Base-by-base conservation (phyloP, 192 early-diverging fungal species). In the Coemansia reversa region DNA sequence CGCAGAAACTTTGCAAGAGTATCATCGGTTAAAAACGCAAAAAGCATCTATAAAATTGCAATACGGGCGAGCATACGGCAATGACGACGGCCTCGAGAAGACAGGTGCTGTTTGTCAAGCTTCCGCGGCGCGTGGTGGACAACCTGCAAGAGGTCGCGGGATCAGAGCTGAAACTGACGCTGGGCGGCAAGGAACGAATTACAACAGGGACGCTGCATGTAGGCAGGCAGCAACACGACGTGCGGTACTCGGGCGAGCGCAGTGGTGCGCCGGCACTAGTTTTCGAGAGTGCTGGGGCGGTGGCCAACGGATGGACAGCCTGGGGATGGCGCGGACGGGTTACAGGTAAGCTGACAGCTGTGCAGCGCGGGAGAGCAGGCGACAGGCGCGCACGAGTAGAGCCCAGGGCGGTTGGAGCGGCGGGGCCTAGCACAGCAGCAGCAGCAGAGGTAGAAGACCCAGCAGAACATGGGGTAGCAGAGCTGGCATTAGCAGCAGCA, bases 141-240 rank as follows among this genome's bases (percentile, higher is more conserved):
- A 62, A 27, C 33, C 63, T 80, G 50, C 62, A 71, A 48, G 65
- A 25, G 5, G 23, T 57, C 12, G 32, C 72, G 24, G 54, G 68
- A 6, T 45, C 51, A 14, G 62, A 63, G 23, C 53, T 65, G 24
- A 63, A 65, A 50, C 61, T 80, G 32, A 29, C 61, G 18, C 53
- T 80, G 22, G 78, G 78, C 51, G 78, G 78, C 25, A 75, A 75
- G 47, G 78, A 80, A 59, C 51, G 71, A 25, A 69, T 68, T 22
- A 68, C 68, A 32, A 69, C 62, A 8, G 78, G 78, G 7, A 58
- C 60, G 0, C 48, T 80, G 11, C 39, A 22, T 22, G 53, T 75
- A 7, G 78, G 72, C 19, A 25, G 22, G 14, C 32, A 45, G n/a
- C 62, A 59, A 5, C 62, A 71, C 57, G 78, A 75, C 51, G 72